A percentile compares a stretch with the other conserved stretches of the same genome.
Conservation (phyloP, 2,329 filamentous ascomycete genomes). For the Monilinia fructicola region DNA sequence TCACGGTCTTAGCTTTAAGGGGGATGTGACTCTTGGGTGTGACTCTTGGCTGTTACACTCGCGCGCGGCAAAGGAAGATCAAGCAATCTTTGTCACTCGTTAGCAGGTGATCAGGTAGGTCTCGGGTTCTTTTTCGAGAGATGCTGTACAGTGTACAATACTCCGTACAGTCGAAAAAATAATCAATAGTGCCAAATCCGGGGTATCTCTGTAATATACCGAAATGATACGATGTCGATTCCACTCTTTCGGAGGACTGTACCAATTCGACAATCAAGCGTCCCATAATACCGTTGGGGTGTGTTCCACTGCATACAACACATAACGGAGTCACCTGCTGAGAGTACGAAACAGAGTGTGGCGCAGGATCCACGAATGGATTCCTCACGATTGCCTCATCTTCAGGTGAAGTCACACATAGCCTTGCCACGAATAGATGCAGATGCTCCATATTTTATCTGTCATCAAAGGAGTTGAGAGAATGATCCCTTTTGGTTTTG, state of each 20-base stretch:
- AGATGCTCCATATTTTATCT: neutral
- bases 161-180: too few species aligned
- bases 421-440: constrained; percentile 21
- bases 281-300: constrained; percentile 10
- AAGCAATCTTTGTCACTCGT: constrained; percentile 4
- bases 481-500: neutral
- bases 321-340: constrained; percentile 5
- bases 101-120: neutral
- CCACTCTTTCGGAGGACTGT: constrained; percentile 7
- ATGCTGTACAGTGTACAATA: neutral
- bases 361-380: constrained; percentile 22
- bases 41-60: constrained; percentile 21
- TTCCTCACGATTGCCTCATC: constrained; percentile 18
- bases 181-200: constrained; percentile 22
- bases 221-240: neutral
- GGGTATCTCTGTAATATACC: constrained; percentile 9
- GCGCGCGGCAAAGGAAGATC: constrained; percentile 17
- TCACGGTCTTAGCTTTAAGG: neutral
- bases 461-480: neutral
- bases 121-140: neutral
- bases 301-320: constrained; percentile 21
- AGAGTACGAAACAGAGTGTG: constrained; percentile 16
- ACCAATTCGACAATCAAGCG: constrained; percentile 13
- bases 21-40: constrained; percentile 14
- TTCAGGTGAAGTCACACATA: constrained; percentile 16